Evolutionary conservation across 306 rosid species (phyloP).

Genomic region (Cucurbita pepo): DNA sequence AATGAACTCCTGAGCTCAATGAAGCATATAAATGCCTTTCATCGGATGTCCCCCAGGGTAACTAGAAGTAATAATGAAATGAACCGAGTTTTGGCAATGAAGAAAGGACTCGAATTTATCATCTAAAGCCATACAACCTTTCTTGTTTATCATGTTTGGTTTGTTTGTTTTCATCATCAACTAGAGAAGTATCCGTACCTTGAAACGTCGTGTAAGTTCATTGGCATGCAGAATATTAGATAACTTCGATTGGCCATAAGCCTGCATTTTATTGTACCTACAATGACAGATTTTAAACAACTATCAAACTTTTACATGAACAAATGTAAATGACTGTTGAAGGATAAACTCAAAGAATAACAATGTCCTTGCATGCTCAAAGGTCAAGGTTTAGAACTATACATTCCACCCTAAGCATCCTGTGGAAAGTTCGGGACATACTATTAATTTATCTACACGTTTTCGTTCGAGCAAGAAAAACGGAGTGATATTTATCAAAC

Average conservation of each 20-base stretch:
- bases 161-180: not conserved
- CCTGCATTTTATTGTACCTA: slow-evolving; percentile 52
- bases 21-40: not conserved
- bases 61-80: not conserved
- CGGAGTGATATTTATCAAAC: not conserved
- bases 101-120: not conserved
- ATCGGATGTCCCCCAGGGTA: not conserved
- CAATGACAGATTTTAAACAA: not conserved
- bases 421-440: too few species aligned
- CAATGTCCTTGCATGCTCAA: not conserved
- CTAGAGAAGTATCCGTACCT: slow-evolving; percentile 25
- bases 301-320: not conserved
- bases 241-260: slow-evolving; percentile 92
- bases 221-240: slow-evolving; percentile 79
- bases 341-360: not conserved
- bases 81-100: not conserved
- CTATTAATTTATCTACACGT: not conserved
- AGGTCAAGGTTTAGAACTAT: not conserved
- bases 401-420: too few species aligned
- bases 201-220: slow-evolving; percentile 50
- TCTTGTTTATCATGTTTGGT: not conserved
- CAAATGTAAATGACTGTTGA: not conserved
- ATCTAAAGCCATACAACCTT: not conserved
- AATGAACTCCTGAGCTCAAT: not conserved
- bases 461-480: not conserved